Conservation (phyloP, 192 early-diverging fungal genomes). For the Backusella mclennaniae region DNA sequence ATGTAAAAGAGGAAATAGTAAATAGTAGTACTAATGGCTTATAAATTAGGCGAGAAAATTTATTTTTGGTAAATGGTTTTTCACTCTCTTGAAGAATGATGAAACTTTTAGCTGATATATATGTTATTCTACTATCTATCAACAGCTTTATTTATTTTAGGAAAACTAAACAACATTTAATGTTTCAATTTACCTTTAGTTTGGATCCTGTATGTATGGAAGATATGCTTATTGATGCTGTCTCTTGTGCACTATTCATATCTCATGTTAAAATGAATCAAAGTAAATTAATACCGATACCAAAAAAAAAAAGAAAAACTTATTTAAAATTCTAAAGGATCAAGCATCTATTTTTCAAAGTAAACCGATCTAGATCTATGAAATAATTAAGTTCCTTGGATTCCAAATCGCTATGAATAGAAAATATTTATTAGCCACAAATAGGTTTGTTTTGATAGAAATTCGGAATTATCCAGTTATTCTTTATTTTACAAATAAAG, state of each 20-base stretch:
- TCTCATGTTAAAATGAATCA: too few species aligned
- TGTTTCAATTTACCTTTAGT: not conserved
- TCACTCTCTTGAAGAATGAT: not conserved
- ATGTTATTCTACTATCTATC: not conserved
- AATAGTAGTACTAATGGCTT: too few species aligned
- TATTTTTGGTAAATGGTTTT: too few species aligned
- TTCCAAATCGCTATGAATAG: not conserved
- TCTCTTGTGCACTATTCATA: not conserved
- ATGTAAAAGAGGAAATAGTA: too few species aligned
- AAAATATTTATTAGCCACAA: not conserved
- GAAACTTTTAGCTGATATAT: not conserved
- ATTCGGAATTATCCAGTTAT: not conserved
- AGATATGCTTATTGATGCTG: not conserved
- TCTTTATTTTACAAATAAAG: constrained; percentile 11
- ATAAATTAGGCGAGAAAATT: too few species aligned
- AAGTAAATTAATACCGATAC: not conserved
- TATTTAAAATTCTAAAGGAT: not conserved
- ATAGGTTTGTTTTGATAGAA: not conserved
- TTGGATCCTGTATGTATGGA: not conserved
- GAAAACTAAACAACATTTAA: not conserved
- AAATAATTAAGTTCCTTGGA: not conserved
- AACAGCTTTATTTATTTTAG: not conserved
- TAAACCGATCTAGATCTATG: not conserved
- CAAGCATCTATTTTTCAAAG: not conserved
- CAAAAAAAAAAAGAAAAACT: not conserved